phyloP scores from a whole-genome alignment of 1,139 yeast species.

The Candida smagusa region DNA sequence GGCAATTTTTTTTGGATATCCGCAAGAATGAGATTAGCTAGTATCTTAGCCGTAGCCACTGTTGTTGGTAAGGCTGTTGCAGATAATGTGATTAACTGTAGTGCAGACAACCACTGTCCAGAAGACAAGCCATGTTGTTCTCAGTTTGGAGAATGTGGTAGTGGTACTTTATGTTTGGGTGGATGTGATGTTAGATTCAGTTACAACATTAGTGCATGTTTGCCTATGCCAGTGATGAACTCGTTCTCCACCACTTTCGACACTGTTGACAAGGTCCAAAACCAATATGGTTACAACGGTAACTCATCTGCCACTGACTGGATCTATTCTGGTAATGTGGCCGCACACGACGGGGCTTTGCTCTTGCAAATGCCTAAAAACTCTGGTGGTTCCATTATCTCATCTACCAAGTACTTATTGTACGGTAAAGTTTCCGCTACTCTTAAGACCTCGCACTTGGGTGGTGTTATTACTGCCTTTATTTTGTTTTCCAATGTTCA shows the following conservation, averaged over 20 bases:
- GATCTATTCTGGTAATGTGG: conserved; percentile 71
- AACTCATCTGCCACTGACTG: conserved; percentile 66
- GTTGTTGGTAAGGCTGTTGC: conserved; percentile 2
- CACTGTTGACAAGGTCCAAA: conserved; percentile 25
- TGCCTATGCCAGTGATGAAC: conserved; percentile 55
- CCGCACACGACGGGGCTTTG: conserved; percentile 51
- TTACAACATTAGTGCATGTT: conserved; percentile 59
- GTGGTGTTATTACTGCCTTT: conserved; percentile 85
- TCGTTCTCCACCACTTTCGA: conserved; percentile 36
- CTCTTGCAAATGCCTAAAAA: conserved; percentile 74
- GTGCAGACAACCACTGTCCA: conserved; percentile 57
- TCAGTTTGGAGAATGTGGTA: conserved; percentile 81
- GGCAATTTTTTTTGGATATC: too few relatives aligned
- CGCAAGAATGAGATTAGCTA: neutral
- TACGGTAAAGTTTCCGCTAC: conserved; percentile 75
- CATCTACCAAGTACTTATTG: conserved; percentile 81
- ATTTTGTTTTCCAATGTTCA: conserved; percentile 80
- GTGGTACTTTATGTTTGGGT: conserved; percentile 75
- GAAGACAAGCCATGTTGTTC: conserved; percentile 76
- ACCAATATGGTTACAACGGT: conserved; percentile 57
- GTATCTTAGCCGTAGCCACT: neutral
- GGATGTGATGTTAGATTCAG: conserved; percentile 77
- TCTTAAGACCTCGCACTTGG: conserved; percentile 68
- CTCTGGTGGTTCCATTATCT: conserved; percentile 76
- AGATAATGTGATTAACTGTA: conserved; percentile 39